Base-by-base conservation (phyloP, 371 early-diverging fungal genomes). In the Amoeboaphelidium occidentale region DNA sequence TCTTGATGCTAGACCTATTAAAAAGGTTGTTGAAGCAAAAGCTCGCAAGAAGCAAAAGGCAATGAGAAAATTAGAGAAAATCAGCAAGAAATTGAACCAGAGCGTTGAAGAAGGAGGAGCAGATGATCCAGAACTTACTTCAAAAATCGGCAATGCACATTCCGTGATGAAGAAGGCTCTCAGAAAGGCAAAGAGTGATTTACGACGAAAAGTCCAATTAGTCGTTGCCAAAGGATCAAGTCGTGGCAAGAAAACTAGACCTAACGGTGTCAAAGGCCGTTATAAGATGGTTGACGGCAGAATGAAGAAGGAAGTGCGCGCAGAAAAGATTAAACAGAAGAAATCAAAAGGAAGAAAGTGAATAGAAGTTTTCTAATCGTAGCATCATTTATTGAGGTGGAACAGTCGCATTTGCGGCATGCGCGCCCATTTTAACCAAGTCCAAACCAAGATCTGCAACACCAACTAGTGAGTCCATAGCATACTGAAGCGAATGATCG, bases 11-110 rank as follows among this genome's bases (percentile, higher is more conserved):
- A 82, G 91, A 32, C 92, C 94, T 21, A 92, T 93, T 64, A 93
- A 93, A 64, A 96, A 93, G 76, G 79, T 93, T 27, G 84, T 83
- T n/a, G 97, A 96, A 67, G 94, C 97, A 46, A 92, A 90, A 70
- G 87, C 84, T 32, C 73, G 97, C 51, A 90, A 93, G 72, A 84
- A 88, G 78, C 2, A 46, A 54, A 63, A 70, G 60, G 70, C 73
- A 0, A 66, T 72, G 25, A 72, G 76, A 57, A 74, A 76, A 46
- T 45, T 89, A 43, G 74, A 75, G 44, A 81, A 81, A 60, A 67
- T 87, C 46, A 74, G 78, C 58, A 79, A 82, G 72, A 90, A 91
- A 69, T 84, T 92, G 13, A 73, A 74, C 44, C 73, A 70, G 45
- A 74, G 91, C 14, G 42, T 52, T 25, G 54, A 54, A 17, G 43